phyloP scores from a whole-genome alignment of 2,329 filamentous ascomycete genomes.

The Sodiomyces alkalinus region DNA sequence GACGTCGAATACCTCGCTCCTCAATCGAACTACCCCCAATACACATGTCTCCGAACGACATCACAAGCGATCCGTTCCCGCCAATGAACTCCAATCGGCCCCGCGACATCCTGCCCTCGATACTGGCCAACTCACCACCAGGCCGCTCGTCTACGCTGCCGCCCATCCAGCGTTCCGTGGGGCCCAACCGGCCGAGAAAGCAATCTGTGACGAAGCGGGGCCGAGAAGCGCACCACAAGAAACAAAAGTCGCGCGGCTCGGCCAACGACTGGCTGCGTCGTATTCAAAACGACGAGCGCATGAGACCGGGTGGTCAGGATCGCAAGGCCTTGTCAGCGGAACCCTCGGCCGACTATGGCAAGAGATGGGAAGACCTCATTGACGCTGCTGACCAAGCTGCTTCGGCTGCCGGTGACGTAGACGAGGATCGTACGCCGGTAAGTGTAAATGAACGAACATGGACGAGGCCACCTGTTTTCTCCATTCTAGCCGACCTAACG shows the following conservation, averaged over 20 bases:
- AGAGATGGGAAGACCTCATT: conserved; percentile 92
- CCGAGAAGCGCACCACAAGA: conserved; percentile 63
- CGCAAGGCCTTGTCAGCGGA: conserved; percentile 80
- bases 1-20: conserved; percentile 45
- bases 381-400: conserved; percentile 63
- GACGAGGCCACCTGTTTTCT: conserved; percentile 1
- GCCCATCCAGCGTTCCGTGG: conserved; percentile 57
- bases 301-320: conserved; percentile 52
- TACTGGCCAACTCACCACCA: conserved; percentile 66
- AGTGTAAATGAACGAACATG: conserved; percentile 19
- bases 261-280: conserved; percentile 51
- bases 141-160: conserved; percentile 80
- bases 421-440: conserved; percentile 83
- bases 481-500: no score
- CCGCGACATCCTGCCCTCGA: conserved; percentile 68
- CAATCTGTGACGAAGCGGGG: conserved; percentile 72
- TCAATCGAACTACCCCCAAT: conserved; percentile 62
- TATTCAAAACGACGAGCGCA: conserved; percentile 45
- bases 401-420: conserved; percentile 79
- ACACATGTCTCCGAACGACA: conserved; percentile 38
- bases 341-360: conserved; percentile 66
- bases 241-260: conserved; percentile 55
- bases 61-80: conserved; percentile 61
- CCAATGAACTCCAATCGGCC: conserved; percentile 44
- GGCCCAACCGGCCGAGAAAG: conserved; percentile 58